phyloP scores from a whole-genome alignment of 2,329 filamentous ascomycete genomes.

The Annulohypoxylon truncatum region DNA sequence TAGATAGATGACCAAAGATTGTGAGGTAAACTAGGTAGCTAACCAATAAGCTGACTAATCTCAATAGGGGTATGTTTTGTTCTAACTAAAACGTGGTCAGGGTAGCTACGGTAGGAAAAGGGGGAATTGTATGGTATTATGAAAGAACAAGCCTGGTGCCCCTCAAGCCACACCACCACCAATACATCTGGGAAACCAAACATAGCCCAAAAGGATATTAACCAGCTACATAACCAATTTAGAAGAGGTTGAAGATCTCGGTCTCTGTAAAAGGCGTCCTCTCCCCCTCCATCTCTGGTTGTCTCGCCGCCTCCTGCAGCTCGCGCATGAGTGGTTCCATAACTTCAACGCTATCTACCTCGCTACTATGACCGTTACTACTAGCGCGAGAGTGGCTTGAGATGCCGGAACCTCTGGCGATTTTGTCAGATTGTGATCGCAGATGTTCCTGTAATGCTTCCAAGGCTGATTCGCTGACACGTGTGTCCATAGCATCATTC shows the following conservation, averaged over 20 bases:
- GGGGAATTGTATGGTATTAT: no score
- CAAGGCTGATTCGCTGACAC: conserved; percentile 7
- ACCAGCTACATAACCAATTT: conserved; percentile 6
- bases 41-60: background rate
- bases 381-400: conserved; percentile 17
- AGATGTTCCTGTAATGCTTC: conserved; percentile 24
- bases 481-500: background rate
- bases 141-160: no score
- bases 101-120: background rate
- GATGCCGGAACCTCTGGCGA: background rate
- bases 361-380: conserved; percentile 39
- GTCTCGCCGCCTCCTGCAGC: conserved; percentile 49
- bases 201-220: conserved; percentile 24
- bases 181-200: no score
- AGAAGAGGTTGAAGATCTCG: conserved; percentile 37
- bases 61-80: background rate
- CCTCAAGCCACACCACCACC: no score
- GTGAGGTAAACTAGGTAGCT: background rate
- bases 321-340: conserved; percentile 61
- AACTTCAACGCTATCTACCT: conserved; percentile 49
- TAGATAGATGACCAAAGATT: conserved; percentile 1
- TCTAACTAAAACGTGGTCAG: background rate
- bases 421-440: background rate
- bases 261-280: conserved; percentile 16
- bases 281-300: background rate